Percentiles rank a stretch among this genome's conserved stretches.
phyloP scores from a whole-genome alignment of 306 rosid species.

The Cicer cuneatum region DNA sequence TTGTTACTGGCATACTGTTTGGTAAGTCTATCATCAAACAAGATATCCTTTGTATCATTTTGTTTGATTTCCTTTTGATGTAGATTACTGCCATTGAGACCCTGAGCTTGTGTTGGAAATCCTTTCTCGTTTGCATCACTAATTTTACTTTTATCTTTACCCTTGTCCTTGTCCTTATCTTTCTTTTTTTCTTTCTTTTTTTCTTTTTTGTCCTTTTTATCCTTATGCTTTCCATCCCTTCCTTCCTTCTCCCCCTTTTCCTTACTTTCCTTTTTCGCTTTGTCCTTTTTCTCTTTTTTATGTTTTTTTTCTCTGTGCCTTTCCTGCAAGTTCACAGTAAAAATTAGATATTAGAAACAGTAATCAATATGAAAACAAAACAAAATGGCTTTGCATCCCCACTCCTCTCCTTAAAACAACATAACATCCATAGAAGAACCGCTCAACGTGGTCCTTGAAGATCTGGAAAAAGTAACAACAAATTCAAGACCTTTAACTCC shows the following conservation, averaged over 20 bases:
- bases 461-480: slow-evolving; percentile 10
- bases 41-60: slow-evolving; percentile 45
- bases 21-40: slow-evolving; percentile 55
- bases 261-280: slow-evolving; percentile 71
- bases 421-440: slow-evolving; percentile 15
- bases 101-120: slow-evolving; percentile 51
- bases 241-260: slow-evolving; percentile 82
- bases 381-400: slow-evolving; percentile 7
- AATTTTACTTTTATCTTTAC: slow-evolving; percentile 58
- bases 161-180: slow-evolving; percentile 49
- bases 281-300: slow-evolving; percentile 81
- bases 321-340: slow-evolving; percentile 58
- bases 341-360: slow-evolving; percentile 10
- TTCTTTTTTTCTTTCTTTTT: slow-evolving; percentile 71
- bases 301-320: slow-evolving; percentile 69
- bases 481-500: neutral
- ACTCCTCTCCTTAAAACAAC: slow-evolving; percentile 7
- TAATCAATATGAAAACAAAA: slow-evolving; percentile 6
- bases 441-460: slow-evolving; percentile 20
- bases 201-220: slow-evolving; percentile 58
- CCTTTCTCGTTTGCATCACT: slow-evolving; percentile 62
- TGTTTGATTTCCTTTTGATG: slow-evolving; percentile 54
- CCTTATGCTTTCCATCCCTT: slow-evolving; percentile 70
- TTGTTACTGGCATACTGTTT: slow-evolving; percentile 57
- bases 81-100: slow-evolving; percentile 50